Conservation (phyloP, 495 filamentous ascomycete genomes). For the Recurvomyces mirabilis region DNA sequence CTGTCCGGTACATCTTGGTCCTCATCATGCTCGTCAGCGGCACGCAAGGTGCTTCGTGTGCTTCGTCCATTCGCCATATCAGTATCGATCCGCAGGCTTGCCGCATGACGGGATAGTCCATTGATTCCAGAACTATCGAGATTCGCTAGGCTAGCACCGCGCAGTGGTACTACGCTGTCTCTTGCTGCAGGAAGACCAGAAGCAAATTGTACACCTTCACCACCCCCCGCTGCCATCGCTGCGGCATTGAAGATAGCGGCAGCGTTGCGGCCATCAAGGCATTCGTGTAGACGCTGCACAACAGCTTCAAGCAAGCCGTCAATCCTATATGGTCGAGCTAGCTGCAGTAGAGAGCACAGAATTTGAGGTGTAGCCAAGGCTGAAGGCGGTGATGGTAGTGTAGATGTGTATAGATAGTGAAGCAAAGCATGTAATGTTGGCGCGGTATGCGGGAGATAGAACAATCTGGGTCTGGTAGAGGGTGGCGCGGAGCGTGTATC, state of each 20-base stretch:
- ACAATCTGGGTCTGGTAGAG: conserved; percentile 62
- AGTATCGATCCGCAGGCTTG: conserved; percentile 30
- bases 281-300: conserved; percentile 79
- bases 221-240: conserved; percentile 94
- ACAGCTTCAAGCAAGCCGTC: conserved; percentile 86
- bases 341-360: conserved; percentile 85
- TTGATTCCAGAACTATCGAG: conserved; percentile 13
- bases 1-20: conserved; percentile 19
- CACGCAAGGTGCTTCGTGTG: conserved; percentile 8
- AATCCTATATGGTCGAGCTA: conserved; percentile 84
- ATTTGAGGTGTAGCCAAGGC: conserved; percentile 89
- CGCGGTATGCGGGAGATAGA: conserved; percentile 87
- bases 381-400: conserved; percentile 61
- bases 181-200: conserved; percentile 10
- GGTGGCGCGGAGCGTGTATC: conserved; percentile 45
- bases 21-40: conserved; percentile 21
- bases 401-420: conserved; percentile 85
- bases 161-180: conserved; percentile 10
- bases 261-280: conserved; percentile 84
- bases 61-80: conserved; percentile 22
- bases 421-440: conserved; percentile 79
- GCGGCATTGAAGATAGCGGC: conserved; percentile 97
- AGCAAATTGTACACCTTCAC: conserved; percentile 44
- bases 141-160: conserved; percentile 13
- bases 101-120: conserved; percentile 12